phyloP scores from a whole-genome alignment of 805 yeast species.

The Candida broadrunensis region DNA sequence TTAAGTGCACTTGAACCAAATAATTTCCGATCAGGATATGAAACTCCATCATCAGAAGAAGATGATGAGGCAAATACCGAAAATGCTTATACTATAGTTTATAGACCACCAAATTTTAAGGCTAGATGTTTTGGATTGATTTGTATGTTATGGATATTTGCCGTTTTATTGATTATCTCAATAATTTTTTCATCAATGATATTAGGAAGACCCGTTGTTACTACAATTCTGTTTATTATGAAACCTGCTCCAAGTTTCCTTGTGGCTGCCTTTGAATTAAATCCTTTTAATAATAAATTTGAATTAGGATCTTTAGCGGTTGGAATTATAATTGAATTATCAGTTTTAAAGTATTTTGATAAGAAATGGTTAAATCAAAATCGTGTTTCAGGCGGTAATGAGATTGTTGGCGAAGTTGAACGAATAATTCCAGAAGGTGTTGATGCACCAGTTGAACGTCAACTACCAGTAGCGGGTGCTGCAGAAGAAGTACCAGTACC shows the following conservation, averaged over 20 bases:
- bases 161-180: conserved; percentile 25
- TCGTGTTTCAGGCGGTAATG: conserved; percentile 9
- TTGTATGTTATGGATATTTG: conserved; percentile 46
- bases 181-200: conserved; percentile 19
- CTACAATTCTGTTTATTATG: conserved; percentile 1
- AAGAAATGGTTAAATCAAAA: conserved; percentile 1
- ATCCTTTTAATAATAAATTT: background rate
- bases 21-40: conserved; percentile 14
- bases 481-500: background rate
- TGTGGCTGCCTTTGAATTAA: background rate
- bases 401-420: conserved; percentile 5
- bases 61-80: conserved; percentile 38
- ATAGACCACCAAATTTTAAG: conserved; percentile 79
- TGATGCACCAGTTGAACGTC: background rate
- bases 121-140: conserved; percentile 51
- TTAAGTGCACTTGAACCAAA: conserved; percentile 18
- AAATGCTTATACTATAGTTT: conserved; percentile 67
- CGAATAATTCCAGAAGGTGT: background rate
- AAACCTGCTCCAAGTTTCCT: background rate
- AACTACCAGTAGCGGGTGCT: background rate
- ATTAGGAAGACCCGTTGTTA: conserved; percentile 25
- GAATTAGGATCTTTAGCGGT: conserved; percentile 17
- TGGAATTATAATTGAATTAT: conserved; percentile 15
- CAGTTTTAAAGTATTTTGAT: conserved; percentile 9
- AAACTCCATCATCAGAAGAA: conserved; percentile 27